Evolutionary conservation across 176 grass and related monocot species (phyloP), one percentile per base, ranked within the genome.

Genomic region (Cymbopogon citratus): DNA sequence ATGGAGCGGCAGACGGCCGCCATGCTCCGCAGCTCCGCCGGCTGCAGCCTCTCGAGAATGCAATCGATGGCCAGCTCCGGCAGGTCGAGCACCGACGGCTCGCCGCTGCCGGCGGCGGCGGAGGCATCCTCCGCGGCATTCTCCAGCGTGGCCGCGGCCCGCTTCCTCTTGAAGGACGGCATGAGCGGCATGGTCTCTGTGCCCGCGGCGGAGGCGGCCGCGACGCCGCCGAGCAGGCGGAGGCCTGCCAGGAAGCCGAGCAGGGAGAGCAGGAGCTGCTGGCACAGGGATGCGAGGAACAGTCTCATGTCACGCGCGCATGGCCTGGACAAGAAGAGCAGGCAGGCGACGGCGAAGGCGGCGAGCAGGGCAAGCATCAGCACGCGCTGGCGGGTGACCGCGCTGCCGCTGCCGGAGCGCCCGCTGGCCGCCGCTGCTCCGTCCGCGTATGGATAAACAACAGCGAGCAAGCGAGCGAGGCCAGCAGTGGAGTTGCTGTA

Each of bases 1-100:
- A 95, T 63, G 29, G 85, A 88, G 46, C 82, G 82, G 79, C 92
- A 91, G 26, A 93, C 96, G 28, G 79, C 80, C 23, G 87, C 85
- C 96, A 93, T 95, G 89, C 26, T 89, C 54, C 79, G 87, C 36
- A 99, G 86, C 68, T 84, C 92, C 21, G 84, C 54, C 33, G 96
- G 91, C 3, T 89, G 80, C 72, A 99, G 82, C 81, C 81, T 90
- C 39, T 83, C 91, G 33, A 99, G 92, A 88, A 99, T 93, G 81
- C 85, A 86, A 63, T 99, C 92, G 72, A 99, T 83, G 51, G 87
- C 82, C 80, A 99, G 77, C 69, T 99, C 96, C 35, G 96, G 96
- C 64, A 99, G 82, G 81, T 99, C 96, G 76, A 99, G 75, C 74
- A 95, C 5, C 27, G 89, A 91, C 15, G 83, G 71, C 66, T 86